A percentile compares a stretch with the other conserved stretches of the same genome.
These are phyloP conservation scores for Cryphonectria parasitica DNA, from an alignment of 2,329 filamentous ascomycete species.

Conservation along the genomic window DNA sequence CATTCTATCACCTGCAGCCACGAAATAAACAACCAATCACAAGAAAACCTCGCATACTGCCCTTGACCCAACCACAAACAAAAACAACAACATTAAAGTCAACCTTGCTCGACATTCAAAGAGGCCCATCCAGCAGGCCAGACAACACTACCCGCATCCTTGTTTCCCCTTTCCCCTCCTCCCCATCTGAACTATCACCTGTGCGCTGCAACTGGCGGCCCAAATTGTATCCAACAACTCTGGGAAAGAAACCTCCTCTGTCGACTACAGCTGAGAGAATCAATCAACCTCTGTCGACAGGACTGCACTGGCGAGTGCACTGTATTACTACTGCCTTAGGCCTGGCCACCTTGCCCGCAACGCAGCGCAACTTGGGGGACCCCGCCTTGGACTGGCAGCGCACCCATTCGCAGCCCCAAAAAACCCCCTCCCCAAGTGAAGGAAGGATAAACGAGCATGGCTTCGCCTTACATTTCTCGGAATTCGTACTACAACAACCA, in stretches of 20 bases:
- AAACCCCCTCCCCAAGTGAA: background rate
- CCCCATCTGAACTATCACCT: background rate
- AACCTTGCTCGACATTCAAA: background rate
- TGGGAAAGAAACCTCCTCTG: background rate
- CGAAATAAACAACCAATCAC: background rate
- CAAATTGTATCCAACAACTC: background rate
- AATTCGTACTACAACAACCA: conserved; percentile 54
- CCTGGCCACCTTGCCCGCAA: background rate
- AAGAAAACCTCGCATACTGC: background rate
- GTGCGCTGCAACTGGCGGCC: background rate
- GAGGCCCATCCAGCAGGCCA: background rate
- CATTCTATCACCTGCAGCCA: background rate
- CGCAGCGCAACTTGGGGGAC: conserved; percentile 16
- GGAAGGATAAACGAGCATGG: conserved; percentile 44
- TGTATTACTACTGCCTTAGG: background rate
- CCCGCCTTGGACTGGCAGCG: conserved; percentile 29
- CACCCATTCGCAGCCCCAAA: conserved; percentile 4
- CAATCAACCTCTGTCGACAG: background rate
- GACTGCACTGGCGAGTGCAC: background rate
- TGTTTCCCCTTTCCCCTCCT: background rate
- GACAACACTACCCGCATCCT: background rate
- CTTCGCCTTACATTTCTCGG: conserved; percentile 56
- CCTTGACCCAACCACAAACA: background rate
- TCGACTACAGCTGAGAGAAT: background rate
- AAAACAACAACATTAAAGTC: background rate